A percentile compares a stretch with the other conserved stretches of the same genome.
phyloP scores from a whole-genome alignment of 2,329 filamentous ascomycete species.

The Sporothrix curviconia region DNA sequence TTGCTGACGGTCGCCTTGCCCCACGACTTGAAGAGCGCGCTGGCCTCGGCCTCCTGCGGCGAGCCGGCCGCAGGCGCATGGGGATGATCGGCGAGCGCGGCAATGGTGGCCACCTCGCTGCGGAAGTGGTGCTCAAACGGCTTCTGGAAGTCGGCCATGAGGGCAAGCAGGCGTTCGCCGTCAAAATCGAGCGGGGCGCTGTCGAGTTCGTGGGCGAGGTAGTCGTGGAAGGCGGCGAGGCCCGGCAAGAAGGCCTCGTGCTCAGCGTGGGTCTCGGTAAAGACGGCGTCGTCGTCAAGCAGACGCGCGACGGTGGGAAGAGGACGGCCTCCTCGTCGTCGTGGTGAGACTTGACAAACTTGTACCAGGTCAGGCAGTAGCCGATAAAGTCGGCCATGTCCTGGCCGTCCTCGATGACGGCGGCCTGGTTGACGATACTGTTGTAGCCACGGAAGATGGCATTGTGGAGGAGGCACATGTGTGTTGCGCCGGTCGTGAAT shows the following conservation, averaged over 20 bases:
- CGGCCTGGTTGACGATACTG: constrained; percentile 55
- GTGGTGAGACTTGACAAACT: constrained; percentile 54
- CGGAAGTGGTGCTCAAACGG: constrained; percentile 51
- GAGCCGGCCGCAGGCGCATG: constrained; percentile 43
- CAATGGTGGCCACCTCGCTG: constrained; percentile 48
- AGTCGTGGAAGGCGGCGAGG: constrained; percentile 45
- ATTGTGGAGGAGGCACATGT: constrained; percentile 58
- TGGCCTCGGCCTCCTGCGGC: constrained; percentile 38
- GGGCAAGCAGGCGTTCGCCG: constrained; percentile 36
- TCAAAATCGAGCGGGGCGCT: constrained; percentile 39
- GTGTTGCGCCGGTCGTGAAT: constrained; percentile 52
- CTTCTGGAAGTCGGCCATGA: constrained; percentile 45
- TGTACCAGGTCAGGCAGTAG: constrained; percentile 52
- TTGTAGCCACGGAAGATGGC: constrained; percentile 58
- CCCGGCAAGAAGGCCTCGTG: constrained; percentile 49
- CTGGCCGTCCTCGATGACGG: constrained; percentile 37
- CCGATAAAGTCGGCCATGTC: constrained; percentile 52
- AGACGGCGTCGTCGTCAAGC: constrained; percentile 45
- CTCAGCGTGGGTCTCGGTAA: constrained; percentile 46
- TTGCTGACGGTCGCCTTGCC: constrained; percentile 58
- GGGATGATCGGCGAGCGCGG: constrained; percentile 42
- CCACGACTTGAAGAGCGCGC: constrained; percentile 51
- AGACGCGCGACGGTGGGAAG: constrained; percentile 48
- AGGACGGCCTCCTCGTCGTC: constrained; percentile 52
- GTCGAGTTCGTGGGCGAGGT: constrained; percentile 37